Evolutionary conservation across 441 rosid genomes (phyloP).

Genomic region (Capsella rubella): DNA sequence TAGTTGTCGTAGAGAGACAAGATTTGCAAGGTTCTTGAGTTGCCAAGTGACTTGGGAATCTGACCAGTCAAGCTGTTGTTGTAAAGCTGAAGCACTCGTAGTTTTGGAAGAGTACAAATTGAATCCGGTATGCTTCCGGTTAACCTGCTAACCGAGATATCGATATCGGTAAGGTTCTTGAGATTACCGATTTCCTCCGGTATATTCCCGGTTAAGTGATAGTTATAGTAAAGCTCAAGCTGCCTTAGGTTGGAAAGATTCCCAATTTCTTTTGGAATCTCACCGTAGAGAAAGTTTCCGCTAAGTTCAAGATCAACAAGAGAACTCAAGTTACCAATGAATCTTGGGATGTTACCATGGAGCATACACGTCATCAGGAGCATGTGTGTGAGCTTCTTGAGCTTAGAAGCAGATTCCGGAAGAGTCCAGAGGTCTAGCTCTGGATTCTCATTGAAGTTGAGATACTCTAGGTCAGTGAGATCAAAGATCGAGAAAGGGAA

Average conservation of each 20-base stretch:
- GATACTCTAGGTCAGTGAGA: conserved; percentile 68
- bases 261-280: conserved; percentile 79
- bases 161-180: conserved; percentile 81
- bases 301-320: conserved; percentile 86
- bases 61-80: conserved; percentile 91
- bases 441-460: conserved; percentile 76
- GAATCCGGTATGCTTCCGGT: conserved; percentile 83
- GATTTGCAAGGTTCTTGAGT: conserved; percentile 66
- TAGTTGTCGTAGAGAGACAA: conserved; percentile 78
- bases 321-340: conserved; percentile 81
- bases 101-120: conserved; percentile 79
- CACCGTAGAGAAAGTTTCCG: conserved; percentile 77
- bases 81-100: conserved; percentile 80
- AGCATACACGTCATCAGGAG: conserved; percentile 70
- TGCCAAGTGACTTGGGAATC: conserved; percentile 70
- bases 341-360: conserved; percentile 69
- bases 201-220: conserved; percentile 68
- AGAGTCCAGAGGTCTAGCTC: conserved; percentile 68
- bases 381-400: conserved; percentile 71
- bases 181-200: conserved; percentile 90
- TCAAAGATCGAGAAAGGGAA: conserved; percentile 82
- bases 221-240: conserved; percentile 92
- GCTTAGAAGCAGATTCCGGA: conserved; percentile 64
- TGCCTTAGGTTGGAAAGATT: conserved; percentile 70
- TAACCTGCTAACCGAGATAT: conserved; percentile 83